Evolutionary conservation across 1,284 basidiomycete genomes (phyloP).

Genomic region (Moesziomyces sp.): DNA sequence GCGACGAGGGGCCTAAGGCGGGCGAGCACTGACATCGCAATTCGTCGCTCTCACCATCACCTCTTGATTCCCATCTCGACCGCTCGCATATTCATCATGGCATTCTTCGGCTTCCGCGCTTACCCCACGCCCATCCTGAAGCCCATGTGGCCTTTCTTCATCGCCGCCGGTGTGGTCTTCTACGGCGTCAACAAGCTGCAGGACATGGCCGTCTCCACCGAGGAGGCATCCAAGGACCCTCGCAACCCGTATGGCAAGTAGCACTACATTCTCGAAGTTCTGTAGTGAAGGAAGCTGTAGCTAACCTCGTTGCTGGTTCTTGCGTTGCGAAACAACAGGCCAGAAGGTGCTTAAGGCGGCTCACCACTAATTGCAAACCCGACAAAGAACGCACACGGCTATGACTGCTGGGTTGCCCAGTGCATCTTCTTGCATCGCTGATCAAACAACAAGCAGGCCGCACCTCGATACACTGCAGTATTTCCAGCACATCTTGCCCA

Average conservation of each 20-base stretch:
- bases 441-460: not conserved
- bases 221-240: conserved; percentile 64
- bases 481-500: too few species aligned
- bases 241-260: conserved; percentile 66
- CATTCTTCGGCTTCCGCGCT: conserved; percentile 63
- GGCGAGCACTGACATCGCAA: conserved; percentile 17
- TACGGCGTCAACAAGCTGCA: conserved; percentile 62
- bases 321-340: conserved; percentile 23
- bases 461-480: not conserved
- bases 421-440: too few species aligned
- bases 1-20: conserved; percentile 1
- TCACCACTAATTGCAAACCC: conserved; percentile 39
- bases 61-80: not conserved
- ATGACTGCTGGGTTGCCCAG: too few species aligned
- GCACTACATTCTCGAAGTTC: not conserved
- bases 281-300: too few species aligned
- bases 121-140: conserved; percentile 65
- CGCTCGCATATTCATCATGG: conserved; percentile 40
- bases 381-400: too few species aligned
- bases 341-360: conserved; percentile 54
- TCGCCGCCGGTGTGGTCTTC: conserved; percentile 61
- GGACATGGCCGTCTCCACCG: conserved; percentile 55
- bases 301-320: too few species aligned
- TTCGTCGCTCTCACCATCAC: conserved; percentile 7
- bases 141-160: conserved; percentile 65